Evolutionary conservation across 2,329 filamentous ascomycete genomes (phyloP).

Genomic region (Thielaviopsis populi): DNA sequence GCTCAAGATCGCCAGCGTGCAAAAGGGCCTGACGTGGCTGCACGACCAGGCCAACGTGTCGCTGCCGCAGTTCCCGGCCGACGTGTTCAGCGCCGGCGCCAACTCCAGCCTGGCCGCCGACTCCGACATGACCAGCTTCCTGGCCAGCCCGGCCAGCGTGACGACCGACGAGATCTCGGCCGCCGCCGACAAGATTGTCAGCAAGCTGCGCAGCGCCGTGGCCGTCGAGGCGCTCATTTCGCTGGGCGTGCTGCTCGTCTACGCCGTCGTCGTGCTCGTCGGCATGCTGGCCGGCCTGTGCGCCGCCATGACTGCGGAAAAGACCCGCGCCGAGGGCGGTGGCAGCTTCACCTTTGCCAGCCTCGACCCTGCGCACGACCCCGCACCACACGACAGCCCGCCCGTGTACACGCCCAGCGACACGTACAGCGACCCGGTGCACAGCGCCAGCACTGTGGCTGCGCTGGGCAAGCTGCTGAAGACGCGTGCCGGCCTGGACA

Average conservation of each 20-base stretch:
- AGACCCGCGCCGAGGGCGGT: conserved; percentile 31
- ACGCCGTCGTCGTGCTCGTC: conserved; percentile 60
- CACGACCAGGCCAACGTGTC: conserved; percentile 70
- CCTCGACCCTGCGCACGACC: background rate
- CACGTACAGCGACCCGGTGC: background rate
- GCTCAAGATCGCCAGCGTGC: conserved; percentile 69
- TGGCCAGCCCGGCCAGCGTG: conserved; percentile 57
- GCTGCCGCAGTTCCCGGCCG: conserved; percentile 61
- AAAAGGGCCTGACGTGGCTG: conserved; percentile 88
- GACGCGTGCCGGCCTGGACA: conserved; percentile 1
- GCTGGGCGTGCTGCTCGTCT: conserved; percentile 56
- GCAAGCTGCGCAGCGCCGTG: conserved; percentile 52
- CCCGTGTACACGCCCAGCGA: conserved; percentile 10
- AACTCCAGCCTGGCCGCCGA: conserved; percentile 43
- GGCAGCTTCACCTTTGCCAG: conserved; percentile 8
- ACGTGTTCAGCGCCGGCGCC: conserved; percentile 74
- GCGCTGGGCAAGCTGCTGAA: background rate
- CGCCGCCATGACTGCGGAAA: conserved; percentile 44
- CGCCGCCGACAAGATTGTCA: conserved; percentile 55
- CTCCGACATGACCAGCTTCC: conserved; percentile 49
- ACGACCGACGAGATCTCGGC: conserved; percentile 70
- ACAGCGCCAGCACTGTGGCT: background rate
- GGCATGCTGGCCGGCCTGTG: conserved; percentile 53
- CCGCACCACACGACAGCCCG: conserved; percentile 5
- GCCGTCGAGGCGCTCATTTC: conserved; percentile 69